Evolutionary conservation across 495 filamentous ascomycete species (phyloP), one percentile per base, ranked within the genome.

Genomic region (Daldinia caldariorum): DNA sequence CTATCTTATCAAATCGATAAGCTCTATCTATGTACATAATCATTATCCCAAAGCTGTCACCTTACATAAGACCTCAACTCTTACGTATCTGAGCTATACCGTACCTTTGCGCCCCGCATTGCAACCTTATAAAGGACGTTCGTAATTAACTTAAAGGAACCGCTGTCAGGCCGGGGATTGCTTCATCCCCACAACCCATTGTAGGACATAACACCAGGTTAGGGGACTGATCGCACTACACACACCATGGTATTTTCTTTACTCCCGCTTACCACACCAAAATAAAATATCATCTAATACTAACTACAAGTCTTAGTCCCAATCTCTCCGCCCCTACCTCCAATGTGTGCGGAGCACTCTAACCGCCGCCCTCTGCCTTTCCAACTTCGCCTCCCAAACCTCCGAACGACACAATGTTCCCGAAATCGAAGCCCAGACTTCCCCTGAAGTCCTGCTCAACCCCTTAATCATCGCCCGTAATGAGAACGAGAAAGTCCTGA

Each of bases 331-430:
- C 55, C 96, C 95, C 6, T 99, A 99, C 78, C 92, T 98, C 63
- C 94, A 96, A 83, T 94, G 92, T 80, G 94, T 98, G 67, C 93
- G 95, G 75, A 94, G 92, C 57, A 96, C 92, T 67, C 86, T 98
- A 57, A 98, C 92, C 4, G 94, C 95, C 61, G 95, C 96, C 58
- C 91, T 98, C 67, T 93, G 92, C 54, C 89, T 99, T 54, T 94
- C 92, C 79, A 95, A 99, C 84, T 99, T 99, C 79, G 94, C 94
- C 54, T 97, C 94, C 39, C 96, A 99, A 78, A 91, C 92, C 16
- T 90, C 94, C 49, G 96, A 99, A 83, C 87, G 96, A 66, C 96
- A 97, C 81, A 98, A 98, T 84, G 94, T 97, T 31, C 96, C 96
- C 20, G 95, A 98, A 79, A 92, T 99, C 74, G 96, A 99, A 83